A percentile compares a stretch with the other conserved stretches of the same genome.
Conservation (phyloP, 2,329 filamentous ascomycete genomes). For the Sarocladium oryzae region DNA sequence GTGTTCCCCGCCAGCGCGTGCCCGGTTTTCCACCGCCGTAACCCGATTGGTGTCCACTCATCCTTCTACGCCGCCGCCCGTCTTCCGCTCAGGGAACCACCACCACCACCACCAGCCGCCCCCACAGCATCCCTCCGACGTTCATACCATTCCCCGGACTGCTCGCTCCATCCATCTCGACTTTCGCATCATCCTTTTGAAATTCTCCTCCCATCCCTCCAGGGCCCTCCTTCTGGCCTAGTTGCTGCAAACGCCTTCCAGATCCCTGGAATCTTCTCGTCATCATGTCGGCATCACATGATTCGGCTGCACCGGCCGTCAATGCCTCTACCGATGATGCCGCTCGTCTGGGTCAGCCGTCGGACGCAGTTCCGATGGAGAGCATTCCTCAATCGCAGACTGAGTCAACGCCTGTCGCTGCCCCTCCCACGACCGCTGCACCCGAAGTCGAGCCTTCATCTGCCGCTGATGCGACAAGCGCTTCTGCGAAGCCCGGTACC, state of each 20-base stretch:
- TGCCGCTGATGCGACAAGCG: not conserved
- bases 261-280: conserved; percentile 3
- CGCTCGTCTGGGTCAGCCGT: conserved; percentile 26
- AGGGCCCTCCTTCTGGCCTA: conserved; percentile 10
- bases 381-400: conserved; percentile 21
- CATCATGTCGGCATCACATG: conserved; percentile 22
- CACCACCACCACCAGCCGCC: not conserved
- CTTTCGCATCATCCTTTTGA: conserved; percentile 10
- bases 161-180: conserved; percentile 15
- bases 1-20: not conserved
- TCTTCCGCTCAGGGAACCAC: conserved; percentile 1
- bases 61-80: not conserved
- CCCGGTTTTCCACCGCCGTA: not conserved
- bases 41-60: not conserved
- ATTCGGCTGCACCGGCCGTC: conserved; percentile 12
- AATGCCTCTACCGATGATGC: conserved; percentile 16
- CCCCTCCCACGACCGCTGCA: conserved; percentile 15
- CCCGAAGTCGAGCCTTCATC: conserved; percentile 6
- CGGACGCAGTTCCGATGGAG: conserved; percentile 32
- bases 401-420: not conserved
- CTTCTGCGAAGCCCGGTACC: conserved; percentile 14
- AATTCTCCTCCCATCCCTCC: conserved; percentile 13
- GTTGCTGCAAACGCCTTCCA: not conserved
- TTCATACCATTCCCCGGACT: conserved; percentile 1
- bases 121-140: not conserved